Evolutionary conservation across 352 stramenopile species (phyloP), one percentile per base, ranked within the genome.

Genomic region (Aphanomyces stellatus): DNA sequence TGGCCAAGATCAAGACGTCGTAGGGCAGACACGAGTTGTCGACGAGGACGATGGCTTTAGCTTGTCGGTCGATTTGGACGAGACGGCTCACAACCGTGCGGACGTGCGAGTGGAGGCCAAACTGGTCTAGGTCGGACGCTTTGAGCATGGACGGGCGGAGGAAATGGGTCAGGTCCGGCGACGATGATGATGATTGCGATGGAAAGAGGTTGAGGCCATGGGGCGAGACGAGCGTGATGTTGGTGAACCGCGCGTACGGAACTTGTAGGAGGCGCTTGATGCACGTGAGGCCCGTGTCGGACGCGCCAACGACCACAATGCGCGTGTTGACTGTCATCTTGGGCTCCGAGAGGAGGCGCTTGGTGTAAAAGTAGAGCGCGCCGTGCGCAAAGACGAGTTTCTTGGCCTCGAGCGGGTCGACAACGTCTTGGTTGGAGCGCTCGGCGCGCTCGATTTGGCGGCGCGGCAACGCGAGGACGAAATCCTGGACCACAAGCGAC

Each of bases 171-270:
- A 69, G 46, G 22, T 73, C 37, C 24, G 65, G 49, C 10, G 69
- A 4, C n/a, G 22, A 28, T 57, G 25, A 10, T 2, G 22, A 28
- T 57, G 25, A 10, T 2, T 8, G 17, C 53, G 53, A 48, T 53
- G 55, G 55, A 34, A 53, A 49, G 5, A 88, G 48, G 6, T 73
- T 74, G 33, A 94, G 59, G 1, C 89, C 89, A 57, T 78, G 70
- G 0, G 88, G 86, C 17, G 85, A 90, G 10, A 97, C 75, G 33
- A 97, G 76, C 34, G 85, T 92, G 34, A 97, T 66, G 69, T 87
- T 95, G 0, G 84, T 80, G 62, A 96, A 93, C 8, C 88, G 76
- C 63, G 94, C 46, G 74, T 96, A 94, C n/a, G 86, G 86, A 15
- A 90, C 79, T 5, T 74, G 69, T 3, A 96, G 62, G 25, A 97